Percentiles rank a stretch among this genome's conserved stretches.
Evolutionary conservation across 306 rosid species (phyloP).

Genomic region (Canavalia ensiformis): DNA sequence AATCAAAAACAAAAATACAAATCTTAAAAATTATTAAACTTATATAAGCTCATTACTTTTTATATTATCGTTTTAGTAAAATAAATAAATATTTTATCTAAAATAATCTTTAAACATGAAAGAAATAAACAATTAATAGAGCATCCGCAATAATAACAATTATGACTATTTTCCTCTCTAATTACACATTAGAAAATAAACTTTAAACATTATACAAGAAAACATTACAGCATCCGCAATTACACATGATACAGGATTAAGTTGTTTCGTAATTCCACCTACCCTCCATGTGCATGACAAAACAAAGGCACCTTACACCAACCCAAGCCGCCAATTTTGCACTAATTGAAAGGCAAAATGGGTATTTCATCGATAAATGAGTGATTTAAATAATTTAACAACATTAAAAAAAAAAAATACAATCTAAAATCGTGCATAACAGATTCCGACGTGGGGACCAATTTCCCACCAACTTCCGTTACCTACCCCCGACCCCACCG

Average conservation of each 20-base stretch:
- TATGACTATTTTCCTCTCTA: no score
- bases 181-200: no score
- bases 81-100: no score
- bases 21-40: no score
- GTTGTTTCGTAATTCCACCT: slow-evolving; percentile 34
- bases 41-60: no score
- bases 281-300: slow-evolving; percentile 36
- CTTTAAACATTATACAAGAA: no score
- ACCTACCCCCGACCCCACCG: slow-evolving; percentile 49
- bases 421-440: slow-evolving; percentile 45
- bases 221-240: not conserved
- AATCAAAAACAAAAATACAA: no score
- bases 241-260: not conserved
- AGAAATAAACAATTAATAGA: no score
- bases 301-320: slow-evolving; percentile 34
- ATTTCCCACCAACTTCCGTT: slow-evolving; percentile 49
- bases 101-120: no score
- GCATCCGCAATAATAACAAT: no score
- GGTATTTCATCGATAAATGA: not conserved
- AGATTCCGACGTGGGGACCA: not conserved
- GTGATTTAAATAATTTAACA: not conserved
- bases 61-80: no score
- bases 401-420: slow-evolving; percentile 6
- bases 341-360: not conserved
- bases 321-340: slow-evolving; percentile 31